phyloP scores from a whole-genome alignment of 2,329 filamentous ascomycete genomes.

The Nannizzia gypsea region DNA sequence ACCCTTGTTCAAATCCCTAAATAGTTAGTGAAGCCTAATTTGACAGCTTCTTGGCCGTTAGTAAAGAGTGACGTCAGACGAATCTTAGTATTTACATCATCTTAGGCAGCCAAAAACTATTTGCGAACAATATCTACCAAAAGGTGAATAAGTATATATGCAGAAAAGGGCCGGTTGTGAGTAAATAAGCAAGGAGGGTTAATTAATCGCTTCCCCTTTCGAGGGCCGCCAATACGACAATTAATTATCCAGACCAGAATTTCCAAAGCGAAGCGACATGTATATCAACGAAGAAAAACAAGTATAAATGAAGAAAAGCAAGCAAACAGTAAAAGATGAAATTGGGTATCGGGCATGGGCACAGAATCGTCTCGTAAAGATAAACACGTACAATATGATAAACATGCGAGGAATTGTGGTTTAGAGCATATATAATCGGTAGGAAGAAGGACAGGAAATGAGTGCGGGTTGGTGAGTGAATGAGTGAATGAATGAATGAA shows the following conservation, averaged over 20 bases:
- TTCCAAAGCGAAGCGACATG: background rate
- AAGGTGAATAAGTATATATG: background rate
- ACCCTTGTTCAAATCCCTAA: background rate
- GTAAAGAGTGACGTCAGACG: too few species aligned
- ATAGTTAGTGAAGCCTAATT: background rate
- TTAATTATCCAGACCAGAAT: background rate
- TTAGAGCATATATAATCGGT: background rate
- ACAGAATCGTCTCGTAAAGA: slow-evolving; percentile 1
- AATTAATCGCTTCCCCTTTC: background rate
- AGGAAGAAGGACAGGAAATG: background rate
- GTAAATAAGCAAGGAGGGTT: too few species aligned
- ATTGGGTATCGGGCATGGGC: slow-evolving; percentile 2
- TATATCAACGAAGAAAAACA: background rate
- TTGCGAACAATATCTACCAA: too few species aligned
- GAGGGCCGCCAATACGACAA: background rate
- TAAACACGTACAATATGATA: background rate
- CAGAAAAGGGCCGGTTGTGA: background rate
- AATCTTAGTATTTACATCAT: too few species aligned
- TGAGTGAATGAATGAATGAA: background rate
- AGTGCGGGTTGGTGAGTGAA: background rate
- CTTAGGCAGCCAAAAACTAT: too few species aligned
- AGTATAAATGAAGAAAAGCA: background rate
- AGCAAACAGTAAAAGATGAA: background rate
- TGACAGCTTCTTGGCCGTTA: too few species aligned
- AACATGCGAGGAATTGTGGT: background rate